phyloP scores from a whole-genome alignment of 2,329 filamentous ascomycete species.

The Paecilomyces sp. region DNA sequence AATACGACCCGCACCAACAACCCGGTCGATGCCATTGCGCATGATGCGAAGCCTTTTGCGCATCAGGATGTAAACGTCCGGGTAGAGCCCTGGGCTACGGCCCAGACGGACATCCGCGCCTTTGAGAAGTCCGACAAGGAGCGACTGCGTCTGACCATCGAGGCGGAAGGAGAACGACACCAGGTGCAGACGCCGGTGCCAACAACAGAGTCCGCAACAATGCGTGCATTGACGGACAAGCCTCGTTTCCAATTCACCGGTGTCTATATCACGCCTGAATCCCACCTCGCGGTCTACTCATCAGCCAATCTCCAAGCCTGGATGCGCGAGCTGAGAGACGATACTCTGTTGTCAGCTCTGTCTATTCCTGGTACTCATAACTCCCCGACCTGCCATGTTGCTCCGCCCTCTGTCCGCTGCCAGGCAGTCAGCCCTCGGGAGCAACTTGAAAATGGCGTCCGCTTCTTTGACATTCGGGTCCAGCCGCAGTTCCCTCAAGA shows the following conservation, averaged over 20 bases:
- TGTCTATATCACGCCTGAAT: constrained; percentile 54
- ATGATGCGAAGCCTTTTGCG: constrained; percentile 54
- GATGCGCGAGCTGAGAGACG: constrained; percentile 72
- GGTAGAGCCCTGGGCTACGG: constrained; percentile 62
- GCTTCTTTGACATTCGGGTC: constrained; percentile 89
- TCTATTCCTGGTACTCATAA: constrained; percentile 96
- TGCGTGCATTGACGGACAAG: constrained; percentile 50
- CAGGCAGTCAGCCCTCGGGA: constrained; percentile 70
- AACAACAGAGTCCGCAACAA: constrained; percentile 51
- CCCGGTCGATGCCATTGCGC: constrained; percentile 36
- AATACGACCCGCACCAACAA: constrained; percentile 36
- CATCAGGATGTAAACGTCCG: constrained; percentile 56
- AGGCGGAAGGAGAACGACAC: constrained; percentile 57
- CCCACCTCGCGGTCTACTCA: constrained; percentile 58
- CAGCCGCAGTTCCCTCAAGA: constrained; percentile 55
- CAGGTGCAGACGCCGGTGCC: constrained; percentile 65
- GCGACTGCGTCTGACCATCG: constrained; percentile 67
- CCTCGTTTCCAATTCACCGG: constrained; percentile 55
- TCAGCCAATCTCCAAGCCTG: constrained; percentile 63
- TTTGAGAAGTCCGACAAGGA: constrained; percentile 54
- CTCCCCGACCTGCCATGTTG: constrained; percentile 74
- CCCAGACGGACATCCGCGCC: constrained; percentile 55
- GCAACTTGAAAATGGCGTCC: constrained; percentile 83
- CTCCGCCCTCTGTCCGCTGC: constrained; percentile 87
- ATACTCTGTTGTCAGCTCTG: constrained; percentile 67